phyloP scores from a whole-genome alignment of 148 eudicot species.

The Chenopodium formosanum region DNA sequence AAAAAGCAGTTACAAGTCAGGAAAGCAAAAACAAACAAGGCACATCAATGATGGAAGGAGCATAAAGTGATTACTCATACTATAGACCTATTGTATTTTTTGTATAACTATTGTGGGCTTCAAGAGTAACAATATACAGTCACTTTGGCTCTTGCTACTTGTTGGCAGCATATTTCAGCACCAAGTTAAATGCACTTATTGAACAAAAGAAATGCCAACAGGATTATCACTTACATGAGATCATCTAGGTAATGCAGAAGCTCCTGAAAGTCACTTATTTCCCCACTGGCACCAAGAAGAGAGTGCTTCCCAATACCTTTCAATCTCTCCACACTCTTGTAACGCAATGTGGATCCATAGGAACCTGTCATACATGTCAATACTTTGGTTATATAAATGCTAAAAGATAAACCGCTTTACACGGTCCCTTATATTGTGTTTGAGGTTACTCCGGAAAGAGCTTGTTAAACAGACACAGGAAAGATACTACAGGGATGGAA shows the following conservation, averaged over 20 bases:
- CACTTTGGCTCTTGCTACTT: not conserved
- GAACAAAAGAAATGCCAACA: not conserved
- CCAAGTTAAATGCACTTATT: not conserved
- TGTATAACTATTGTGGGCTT: not conserved
- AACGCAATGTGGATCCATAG: slow-evolving; percentile 90
- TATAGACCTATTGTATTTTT: not conserved
- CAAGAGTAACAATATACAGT: not conserved
- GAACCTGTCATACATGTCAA: slow-evolving; percentile 54
- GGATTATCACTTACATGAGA: slow-evolving; percentile 58
- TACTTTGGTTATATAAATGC: not conserved
- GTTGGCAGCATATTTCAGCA: not conserved
- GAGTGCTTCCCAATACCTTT: slow-evolving; percentile 91
- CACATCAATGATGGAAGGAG: slow-evolving; percentile 4
- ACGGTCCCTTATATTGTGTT: not conserved
- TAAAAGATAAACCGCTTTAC: not conserved
- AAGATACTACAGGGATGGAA: not conserved
- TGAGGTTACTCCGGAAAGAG: not conserved
- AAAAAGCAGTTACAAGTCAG: not conserved
- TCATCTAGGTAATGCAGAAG: slow-evolving; percentile 75
- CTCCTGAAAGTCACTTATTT: slow-evolving; percentile 96
- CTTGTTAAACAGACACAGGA: not conserved
- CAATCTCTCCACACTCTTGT: slow-evolving; percentile 87
- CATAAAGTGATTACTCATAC: not conserved
- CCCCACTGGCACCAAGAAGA: slow-evolving; percentile 90
- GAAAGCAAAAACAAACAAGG: slow-evolving; percentile 8